phyloP scores from a whole-genome alignment of 106 monocot species.

The Dendrobium nobile region DNA sequence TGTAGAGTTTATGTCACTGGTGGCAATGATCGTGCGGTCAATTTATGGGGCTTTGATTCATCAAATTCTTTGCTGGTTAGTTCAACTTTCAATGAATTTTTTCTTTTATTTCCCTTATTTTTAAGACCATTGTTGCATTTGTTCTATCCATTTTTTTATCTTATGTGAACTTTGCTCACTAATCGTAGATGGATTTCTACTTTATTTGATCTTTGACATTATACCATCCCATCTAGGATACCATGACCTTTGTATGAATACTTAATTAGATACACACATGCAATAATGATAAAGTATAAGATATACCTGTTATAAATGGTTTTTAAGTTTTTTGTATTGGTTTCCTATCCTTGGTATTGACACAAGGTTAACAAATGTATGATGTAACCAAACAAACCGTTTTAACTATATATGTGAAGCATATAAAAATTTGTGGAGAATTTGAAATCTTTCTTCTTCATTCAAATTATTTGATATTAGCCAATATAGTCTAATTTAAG shows the following conservation, averaged over 20 bases:
- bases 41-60: constrained; percentile 72
- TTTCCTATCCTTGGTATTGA: background rate
- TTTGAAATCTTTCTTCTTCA: too few relatives aligned
- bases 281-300: background rate
- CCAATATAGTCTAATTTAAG: too few relatives aligned
- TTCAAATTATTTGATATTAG: too few relatives aligned
- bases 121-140: background rate
- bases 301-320: background rate
- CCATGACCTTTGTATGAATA: background rate
- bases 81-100: constrained; percentile 11
- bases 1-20: constrained; percentile 70
- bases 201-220: background rate
- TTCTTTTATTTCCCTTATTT: background rate
- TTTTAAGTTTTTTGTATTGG: background rate
- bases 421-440: too few relatives aligned
- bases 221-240: background rate
- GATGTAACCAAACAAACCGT: background rate
- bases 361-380: background rate
- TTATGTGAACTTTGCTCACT: background rate
- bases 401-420: background rate
- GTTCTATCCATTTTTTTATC: background rate
- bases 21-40: constrained; percentile 72
- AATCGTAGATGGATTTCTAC: background rate
- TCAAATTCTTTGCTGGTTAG: constrained; percentile 64
- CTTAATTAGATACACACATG: background rate